Conservation (phyloP, 352 stramenopile genomes). For the Globisporangium polare region DNA sequence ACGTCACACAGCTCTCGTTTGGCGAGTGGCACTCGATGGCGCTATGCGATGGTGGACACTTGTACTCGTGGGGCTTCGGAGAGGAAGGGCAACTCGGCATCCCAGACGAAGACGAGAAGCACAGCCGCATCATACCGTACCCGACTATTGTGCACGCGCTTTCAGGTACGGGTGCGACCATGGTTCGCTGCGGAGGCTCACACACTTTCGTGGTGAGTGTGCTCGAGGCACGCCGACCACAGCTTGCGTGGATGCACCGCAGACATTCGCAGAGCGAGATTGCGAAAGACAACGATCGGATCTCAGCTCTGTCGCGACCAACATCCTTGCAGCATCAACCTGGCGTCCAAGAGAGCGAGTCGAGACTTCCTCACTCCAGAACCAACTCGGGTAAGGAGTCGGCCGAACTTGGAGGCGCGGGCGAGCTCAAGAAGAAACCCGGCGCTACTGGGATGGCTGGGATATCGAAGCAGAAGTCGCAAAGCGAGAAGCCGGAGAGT, state of each 20-base stretch:
- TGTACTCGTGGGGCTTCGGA: conserved; percentile 69
- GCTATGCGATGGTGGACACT: conserved; percentile 41
- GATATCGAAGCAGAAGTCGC: conserved; percentile 7
- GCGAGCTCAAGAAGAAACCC: conserved; percentile 1
- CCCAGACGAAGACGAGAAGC: conserved; percentile 37
- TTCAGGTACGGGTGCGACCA: conserved; percentile 52
- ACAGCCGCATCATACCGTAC: conserved; percentile 35
- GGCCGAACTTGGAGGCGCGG: background rate
- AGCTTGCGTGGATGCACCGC: conserved; percentile 42
- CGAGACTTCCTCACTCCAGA: background rate
- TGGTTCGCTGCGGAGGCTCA: conserved; percentile 46
- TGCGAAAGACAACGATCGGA: conserved; percentile 19
- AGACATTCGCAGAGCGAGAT: conserved; percentile 30
- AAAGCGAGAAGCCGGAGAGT: background rate
- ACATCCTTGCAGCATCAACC: background rate
- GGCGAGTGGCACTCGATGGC: conserved; percentile 73
- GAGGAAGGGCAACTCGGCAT: conserved; percentile 68
- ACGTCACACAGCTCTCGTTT: conserved; percentile 45
- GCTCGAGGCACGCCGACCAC: conserved; percentile 42
- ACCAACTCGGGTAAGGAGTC: background rate
- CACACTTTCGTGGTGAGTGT: conserved; percentile 69
- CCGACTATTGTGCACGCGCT: conserved; percentile 43
- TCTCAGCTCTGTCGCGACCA: conserved; percentile 12
- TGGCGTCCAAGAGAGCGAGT: background rate
- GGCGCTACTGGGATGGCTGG: background rate